phyloP scores from a whole-genome alignment of 371 early-diverging fungal species.

The Blakeslea trispora region DNA sequence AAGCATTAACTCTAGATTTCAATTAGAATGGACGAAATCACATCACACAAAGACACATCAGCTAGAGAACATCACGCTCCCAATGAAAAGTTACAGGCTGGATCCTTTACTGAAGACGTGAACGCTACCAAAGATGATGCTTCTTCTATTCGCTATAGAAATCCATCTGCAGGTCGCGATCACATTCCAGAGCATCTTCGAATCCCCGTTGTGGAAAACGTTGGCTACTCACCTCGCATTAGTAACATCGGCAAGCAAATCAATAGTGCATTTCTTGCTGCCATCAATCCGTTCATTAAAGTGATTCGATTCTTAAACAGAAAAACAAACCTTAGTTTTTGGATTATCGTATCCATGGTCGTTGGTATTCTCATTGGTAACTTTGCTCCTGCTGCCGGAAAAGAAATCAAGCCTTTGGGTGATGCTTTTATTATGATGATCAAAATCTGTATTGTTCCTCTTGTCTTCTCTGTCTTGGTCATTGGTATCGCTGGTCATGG shows the following conservation, averaged over 20 bases:
- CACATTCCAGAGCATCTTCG: slow-evolving; percentile 26
- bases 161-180: slow-evolving; percentile 1
- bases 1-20: background rate
- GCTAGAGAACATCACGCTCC: background rate
- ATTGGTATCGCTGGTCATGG: slow-evolving; percentile 77
- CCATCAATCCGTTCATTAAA: background rate
- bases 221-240: slow-evolving; percentile 6
- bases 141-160: slow-evolving; percentile 3
- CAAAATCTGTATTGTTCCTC: slow-evolving; percentile 66
- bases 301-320: slow-evolving; percentile 11
- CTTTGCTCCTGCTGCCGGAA: slow-evolving; percentile 50
- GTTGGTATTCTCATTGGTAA: slow-evolving; percentile 68
- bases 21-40: slow-evolving; percentile 13
- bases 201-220: slow-evolving; percentile 6
- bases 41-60: slow-evolving; percentile 1
- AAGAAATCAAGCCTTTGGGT: slow-evolving; percentile 54
- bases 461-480: slow-evolving; percentile 61
- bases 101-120: slow-evolving; percentile 20
- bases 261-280: background rate
- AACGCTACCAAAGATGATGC: background rate
- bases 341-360: slow-evolving; percentile 62
- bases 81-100: slow-evolving; percentile 16
- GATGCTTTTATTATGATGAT: slow-evolving; percentile 71
- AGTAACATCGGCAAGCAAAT: background rate
- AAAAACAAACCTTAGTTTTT: slow-evolving; percentile 58